Percentiles rank a stretch among this genome's conserved stretches.
Evolutionary conservation across 345 rosid species (phyloP).

Genomic region (Sisymbrium altissimum): DNA sequence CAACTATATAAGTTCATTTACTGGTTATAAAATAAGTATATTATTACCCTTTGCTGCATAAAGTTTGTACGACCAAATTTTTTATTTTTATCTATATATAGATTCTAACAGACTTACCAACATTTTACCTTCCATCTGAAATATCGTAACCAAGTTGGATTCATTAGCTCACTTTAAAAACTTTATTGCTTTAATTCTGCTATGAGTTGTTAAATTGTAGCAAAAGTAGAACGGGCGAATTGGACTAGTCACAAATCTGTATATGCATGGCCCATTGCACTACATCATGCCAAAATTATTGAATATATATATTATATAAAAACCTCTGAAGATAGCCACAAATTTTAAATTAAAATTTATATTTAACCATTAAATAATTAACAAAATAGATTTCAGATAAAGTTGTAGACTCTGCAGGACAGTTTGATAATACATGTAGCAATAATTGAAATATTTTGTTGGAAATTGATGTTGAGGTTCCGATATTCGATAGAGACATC

Average conservation of each 20-base stretch:
- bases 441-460: conserved; percentile 1
- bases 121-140: background rate
- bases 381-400: background rate
- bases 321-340: background rate
- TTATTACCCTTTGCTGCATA: background rate
- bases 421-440: background rate
- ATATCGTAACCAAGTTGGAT: conserved; percentile 5
- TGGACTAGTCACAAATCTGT: background rate
- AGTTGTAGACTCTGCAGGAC: background rate
- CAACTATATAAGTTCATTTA: background rate
- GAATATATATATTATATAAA: background rate
- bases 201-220: background rate
- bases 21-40: background rate
- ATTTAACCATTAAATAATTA: background rate
- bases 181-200: background rate
- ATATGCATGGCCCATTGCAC: conserved; percentile 11
- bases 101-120: background rate
- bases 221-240: background rate
- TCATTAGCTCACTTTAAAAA: background rate
- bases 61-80: background rate
- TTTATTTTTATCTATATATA: background rate
- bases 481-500: conserved; percentile 3
- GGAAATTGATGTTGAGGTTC: background rate
- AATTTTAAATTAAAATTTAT: background rate
- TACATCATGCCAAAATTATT: background rate